phyloP scores from a whole-genome alignment of 495 filamentous ascomycete genomes.

The Xylaria telfairii region DNA sequence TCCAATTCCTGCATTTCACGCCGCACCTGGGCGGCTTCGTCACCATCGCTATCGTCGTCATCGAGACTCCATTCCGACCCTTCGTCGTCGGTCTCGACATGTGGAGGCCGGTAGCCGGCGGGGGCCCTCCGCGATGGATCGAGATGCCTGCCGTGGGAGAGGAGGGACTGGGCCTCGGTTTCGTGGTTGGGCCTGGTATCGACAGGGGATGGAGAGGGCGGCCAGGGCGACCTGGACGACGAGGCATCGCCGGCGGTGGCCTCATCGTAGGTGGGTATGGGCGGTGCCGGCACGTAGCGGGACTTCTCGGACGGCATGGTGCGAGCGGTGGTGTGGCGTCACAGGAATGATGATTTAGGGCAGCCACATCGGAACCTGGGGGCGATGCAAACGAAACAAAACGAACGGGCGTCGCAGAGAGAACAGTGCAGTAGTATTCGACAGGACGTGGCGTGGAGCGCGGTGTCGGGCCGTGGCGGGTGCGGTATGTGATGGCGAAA shows the following conservation, averaged over 20 bases:
- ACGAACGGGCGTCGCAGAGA: neutral
- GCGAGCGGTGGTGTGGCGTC: neutral
- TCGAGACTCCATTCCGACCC: slow-evolving; percentile 49
- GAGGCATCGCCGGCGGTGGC: slow-evolving; percentile 62
- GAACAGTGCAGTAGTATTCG: neutral
- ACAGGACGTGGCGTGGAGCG: neutral
- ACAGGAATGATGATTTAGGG: neutral
- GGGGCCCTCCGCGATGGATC: slow-evolving; percentile 46
- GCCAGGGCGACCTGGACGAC: slow-evolving; percentile 42
- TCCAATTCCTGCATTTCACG: slow-evolving; percentile 91
- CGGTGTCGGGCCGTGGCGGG: neutral
- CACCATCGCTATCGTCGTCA: slow-evolving; percentile 46
- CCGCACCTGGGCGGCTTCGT: slow-evolving; percentile 65
- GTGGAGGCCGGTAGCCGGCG: slow-evolving; percentile 72
- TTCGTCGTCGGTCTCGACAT: slow-evolving; percentile 68
- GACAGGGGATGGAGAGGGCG: slow-evolving; percentile 37
- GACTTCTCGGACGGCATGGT: slow-evolving; percentile 51
- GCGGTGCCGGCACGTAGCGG: slow-evolving; percentile 68
- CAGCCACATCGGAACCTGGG: slow-evolving; percentile 10
- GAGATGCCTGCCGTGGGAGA: slow-evolving; percentile 49
- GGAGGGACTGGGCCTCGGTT: slow-evolving; percentile 64
- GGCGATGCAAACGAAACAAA: neutral
- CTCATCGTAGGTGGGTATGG: slow-evolving; percentile 96
- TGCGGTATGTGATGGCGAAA: neutral
- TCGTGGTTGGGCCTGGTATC: slow-evolving; percentile 43